Conservation (phyloP, 2,329 filamentous ascomycete genomes). For the Oidium heveae region DNA sequence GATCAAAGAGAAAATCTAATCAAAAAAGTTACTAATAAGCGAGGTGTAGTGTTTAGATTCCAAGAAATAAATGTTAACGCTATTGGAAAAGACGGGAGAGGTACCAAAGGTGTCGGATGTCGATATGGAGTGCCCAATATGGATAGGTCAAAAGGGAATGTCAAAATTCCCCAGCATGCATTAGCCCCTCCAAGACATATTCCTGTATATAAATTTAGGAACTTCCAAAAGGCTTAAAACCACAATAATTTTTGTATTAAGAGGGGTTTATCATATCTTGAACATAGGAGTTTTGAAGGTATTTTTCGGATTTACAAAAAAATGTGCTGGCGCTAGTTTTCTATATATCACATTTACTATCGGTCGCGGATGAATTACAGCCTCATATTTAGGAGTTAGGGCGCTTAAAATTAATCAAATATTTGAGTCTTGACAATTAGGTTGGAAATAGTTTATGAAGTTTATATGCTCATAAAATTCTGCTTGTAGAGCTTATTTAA, state of each 20-base stretch:
- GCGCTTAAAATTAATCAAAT: too few relatives aligned
- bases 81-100: constrained; percentile 27
- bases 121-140: constrained; percentile 36
- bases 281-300: not conserved
- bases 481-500: too few relatives aligned
- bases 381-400: too few relatives aligned
- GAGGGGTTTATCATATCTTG: not conserved
- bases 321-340: too few relatives aligned
- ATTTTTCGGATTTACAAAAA: too few relatives aligned
- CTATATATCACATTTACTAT: too few relatives aligned
- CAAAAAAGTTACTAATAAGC: constrained; percentile 18
- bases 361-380: too few relatives aligned
- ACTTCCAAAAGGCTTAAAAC: not conserved
- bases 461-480: too few relatives aligned
- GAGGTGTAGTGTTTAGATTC: constrained; percentile 37
- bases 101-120: constrained; percentile 28
- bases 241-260: not conserved
- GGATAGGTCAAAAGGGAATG: constrained; percentile 34
- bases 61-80: constrained; percentile 30
- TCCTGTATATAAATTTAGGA: not conserved
- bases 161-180: constrained; percentile 31
- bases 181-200: not conserved
- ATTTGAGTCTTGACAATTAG: too few relatives aligned
- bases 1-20: constrained; percentile 15
- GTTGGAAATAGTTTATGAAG: too few relatives aligned